Conservation (phyloP, 108 stramenopile genomes). For the Skeletonema menzelii region DNA sequence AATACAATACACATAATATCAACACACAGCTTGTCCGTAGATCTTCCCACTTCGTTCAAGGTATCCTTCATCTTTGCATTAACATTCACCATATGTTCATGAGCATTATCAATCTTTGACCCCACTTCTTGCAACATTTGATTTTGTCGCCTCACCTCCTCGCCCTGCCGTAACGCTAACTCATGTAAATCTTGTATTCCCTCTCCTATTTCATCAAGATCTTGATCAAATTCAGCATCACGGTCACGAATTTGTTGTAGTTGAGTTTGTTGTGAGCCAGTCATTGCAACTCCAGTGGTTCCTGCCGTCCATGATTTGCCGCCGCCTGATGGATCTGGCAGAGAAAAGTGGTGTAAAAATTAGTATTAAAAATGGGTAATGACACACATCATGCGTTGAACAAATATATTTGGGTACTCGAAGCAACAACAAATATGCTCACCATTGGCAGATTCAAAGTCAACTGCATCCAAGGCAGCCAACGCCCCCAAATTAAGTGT, state of each 20-base stretch:
- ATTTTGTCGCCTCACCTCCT: conserved; percentile 83
- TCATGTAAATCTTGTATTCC: conserved; percentile 87
- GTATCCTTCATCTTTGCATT: conserved; percentile 91
- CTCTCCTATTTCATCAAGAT: conserved; percentile 88
- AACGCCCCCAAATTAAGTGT: conserved; percentile 68
- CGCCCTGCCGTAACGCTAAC: conserved; percentile 74
- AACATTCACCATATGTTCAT: conserved; percentile 78
- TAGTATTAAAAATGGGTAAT: neutral
- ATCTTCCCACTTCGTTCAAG: conserved; percentile 82
- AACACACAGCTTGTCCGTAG: conserved; percentile 90
- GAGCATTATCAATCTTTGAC: conserved; percentile 69
- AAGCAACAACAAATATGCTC: conserved; percentile 12
- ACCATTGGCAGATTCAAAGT: conserved; percentile 24
- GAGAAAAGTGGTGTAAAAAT: neutral
- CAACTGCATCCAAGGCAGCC: conserved; percentile 35
- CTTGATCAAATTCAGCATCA: conserved; percentile 84
- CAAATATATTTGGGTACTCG: conserved; percentile 5
- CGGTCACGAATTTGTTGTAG: conserved; percentile 78
- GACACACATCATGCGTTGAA: neutral
- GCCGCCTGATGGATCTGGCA: conserved; percentile 6
- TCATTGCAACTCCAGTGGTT: conserved; percentile 51
- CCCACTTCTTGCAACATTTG: conserved; percentile 79
- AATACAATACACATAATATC: conserved; percentile 95
- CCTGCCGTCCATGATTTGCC: conserved; percentile 31
- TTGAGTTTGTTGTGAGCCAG: conserved; percentile 72